These are phyloP conservation scores for Ophiostoma triangulosporum DNA, from an alignment of 2,329 filamentous ascomycete species.

Conservation along the genomic window DNA sequence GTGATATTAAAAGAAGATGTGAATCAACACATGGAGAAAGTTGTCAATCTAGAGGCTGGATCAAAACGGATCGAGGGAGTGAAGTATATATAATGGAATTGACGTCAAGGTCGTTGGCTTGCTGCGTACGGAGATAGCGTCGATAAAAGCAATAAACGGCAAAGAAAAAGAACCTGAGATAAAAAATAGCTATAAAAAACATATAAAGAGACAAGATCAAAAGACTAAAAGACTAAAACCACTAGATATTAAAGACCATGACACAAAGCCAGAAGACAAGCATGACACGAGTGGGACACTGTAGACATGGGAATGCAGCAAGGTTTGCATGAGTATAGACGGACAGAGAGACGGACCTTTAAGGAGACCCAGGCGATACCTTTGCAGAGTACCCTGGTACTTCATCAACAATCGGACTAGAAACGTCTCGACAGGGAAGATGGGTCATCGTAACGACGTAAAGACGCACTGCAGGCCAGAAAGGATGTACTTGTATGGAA, in stretches of 20 bases:
- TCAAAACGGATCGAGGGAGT: not conserved
- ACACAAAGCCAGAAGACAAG: not conserved
- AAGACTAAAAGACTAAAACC: not conserved
- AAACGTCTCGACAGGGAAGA: not conserved
- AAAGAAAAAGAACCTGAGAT: too few species aligned
- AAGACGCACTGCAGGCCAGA: not conserved
- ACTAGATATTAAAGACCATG: not conserved
- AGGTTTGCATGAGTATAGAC: not conserved
- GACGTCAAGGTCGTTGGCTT: not conserved
- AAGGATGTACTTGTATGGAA: not conserved
- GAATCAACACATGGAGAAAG: not conserved
- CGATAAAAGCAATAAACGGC: too few species aligned
- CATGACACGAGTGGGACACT: not conserved
- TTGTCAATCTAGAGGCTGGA: not conserved
- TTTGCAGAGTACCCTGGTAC: too few species aligned
- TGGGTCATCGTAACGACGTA: not conserved
- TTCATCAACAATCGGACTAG: not conserved
- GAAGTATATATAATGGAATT: not conserved
- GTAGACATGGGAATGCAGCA: not conserved
- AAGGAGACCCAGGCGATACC: too few species aligned
- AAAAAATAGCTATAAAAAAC: not conserved
- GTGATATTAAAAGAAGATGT: not conserved
- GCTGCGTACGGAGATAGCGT: too few species aligned
- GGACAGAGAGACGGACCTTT: not conserved
- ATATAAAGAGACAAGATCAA: not conserved